phyloP scores from a whole-genome alignment of 2,329 filamentous ascomycete species.

The Xenoacremonium recifei region DNA sequence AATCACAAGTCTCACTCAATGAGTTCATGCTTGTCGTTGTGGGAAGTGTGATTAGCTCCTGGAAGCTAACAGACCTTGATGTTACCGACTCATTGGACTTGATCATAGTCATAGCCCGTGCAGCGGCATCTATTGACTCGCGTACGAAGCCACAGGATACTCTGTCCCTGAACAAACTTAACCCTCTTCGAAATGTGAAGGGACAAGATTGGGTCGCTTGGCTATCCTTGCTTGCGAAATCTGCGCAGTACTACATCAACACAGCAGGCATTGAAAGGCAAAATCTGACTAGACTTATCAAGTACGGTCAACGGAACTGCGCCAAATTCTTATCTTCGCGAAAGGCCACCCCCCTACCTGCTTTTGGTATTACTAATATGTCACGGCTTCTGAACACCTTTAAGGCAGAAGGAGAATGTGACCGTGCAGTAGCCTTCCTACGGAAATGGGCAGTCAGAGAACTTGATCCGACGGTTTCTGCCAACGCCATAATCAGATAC shows the following conservation, averaged over 20 bases:
- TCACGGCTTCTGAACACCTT: not conserved
- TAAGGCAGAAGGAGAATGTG: not conserved
- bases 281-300: not conserved
- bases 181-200: not conserved
- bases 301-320: not conserved
- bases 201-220: not conserved
- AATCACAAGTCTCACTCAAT: not conserved
- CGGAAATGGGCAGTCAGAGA: not conserved
- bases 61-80: not conserved
- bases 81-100: not conserved
- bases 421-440: not conserved
- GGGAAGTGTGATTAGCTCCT: not conserved
- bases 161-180: not conserved
- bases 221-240: not conserved
- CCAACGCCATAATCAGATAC: not conserved
- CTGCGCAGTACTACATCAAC: not conserved
- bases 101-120: not conserved
- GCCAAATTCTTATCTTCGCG: not conserved
- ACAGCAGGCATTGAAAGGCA: not conserved
- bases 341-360: not conserved
- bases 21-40: not conserved
- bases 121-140: not conserved
- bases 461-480: not conserved
- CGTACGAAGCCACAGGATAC: not conserved
- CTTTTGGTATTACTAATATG: not conserved